phyloP scores from a whole-genome alignment of 176 grass and related monocot genomes.

The Chloris gayana region DNA sequence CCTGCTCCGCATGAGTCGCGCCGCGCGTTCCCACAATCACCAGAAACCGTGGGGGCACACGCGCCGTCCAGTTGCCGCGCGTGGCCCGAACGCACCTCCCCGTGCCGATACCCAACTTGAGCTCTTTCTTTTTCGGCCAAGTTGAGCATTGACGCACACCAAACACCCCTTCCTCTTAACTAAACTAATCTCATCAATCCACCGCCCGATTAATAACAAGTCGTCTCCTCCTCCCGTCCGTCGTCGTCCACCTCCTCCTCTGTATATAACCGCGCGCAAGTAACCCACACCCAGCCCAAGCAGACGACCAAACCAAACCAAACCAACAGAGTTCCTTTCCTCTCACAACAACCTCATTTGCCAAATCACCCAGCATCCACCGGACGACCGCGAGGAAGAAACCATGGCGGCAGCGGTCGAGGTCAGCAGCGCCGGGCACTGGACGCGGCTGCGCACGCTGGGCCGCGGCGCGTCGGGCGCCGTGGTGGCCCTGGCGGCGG shows the following conservation, averaged over 20 bases:
- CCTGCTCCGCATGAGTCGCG: neutral
- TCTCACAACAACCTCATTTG: conserved; percentile 4
- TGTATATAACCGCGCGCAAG: conserved; percentile 47
- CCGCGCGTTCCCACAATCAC: conserved; percentile 31
- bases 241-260: neutral
- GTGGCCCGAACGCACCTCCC: conserved; percentile 33
- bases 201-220: neutral
- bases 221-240: neutral
- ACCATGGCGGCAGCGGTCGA: conserved; percentile 28
- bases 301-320: neutral
- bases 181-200: conserved; percentile 31
- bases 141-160: conserved; percentile 49
- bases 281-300: conserved; percentile 11
- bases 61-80: conserved; percentile 32
- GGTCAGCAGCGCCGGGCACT: conserved; percentile 29
- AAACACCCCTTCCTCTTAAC: conserved; percentile 28
- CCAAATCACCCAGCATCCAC: neutral
- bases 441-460: conserved; percentile 47
- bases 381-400: neutral
- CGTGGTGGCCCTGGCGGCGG: conserved; percentile 56
- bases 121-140: conserved; percentile 14
- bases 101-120: conserved; percentile 29
- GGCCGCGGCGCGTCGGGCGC: conserved; percentile 74
- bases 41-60: neutral
- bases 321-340: conserved; percentile 30